Conservation (phyloP, 371 early-diverging fungal species). For the Gilbertella persicaria region DNA sequence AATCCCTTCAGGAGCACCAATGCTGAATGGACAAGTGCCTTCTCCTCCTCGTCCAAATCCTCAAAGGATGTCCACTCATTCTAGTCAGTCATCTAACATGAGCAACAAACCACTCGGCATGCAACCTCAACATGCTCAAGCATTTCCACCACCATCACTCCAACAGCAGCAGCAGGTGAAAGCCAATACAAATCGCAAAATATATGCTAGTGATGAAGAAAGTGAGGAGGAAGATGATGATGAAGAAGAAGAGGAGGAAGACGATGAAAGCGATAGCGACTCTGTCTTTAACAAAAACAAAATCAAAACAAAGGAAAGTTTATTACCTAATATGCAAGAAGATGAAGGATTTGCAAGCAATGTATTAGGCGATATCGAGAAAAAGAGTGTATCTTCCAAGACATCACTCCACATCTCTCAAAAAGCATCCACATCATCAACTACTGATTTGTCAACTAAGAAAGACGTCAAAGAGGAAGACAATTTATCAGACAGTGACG, state of each 20-base stretch:
- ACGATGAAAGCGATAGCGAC: constrained; percentile 36
- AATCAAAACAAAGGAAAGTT: constrained; percentile 5
- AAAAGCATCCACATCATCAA: not conserved
- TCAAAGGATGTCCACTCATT: constrained; percentile 11
- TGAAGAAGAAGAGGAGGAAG: constrained; percentile 29
- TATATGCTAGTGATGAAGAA: constrained; percentile 48
- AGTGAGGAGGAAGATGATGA: constrained; percentile 43
- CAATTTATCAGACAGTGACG: constrained; percentile 9
- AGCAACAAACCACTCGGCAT: not conserved
- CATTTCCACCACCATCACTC: constrained; percentile 5
- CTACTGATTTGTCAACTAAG: not conserved
- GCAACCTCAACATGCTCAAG: not conserved
- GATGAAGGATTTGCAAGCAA: constrained; percentile 15
- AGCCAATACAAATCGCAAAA: constrained; percentile 11
- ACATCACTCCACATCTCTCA: not conserved
- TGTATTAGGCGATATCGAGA: constrained; percentile 13
- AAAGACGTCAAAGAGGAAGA: constrained; percentile 3
- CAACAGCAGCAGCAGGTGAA: not conserved
- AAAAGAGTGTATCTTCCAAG: constrained; percentile 3
- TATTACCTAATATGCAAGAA: constrained; percentile 11
- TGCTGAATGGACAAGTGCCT: not conserved
- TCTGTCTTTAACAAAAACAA: constrained; percentile 13
- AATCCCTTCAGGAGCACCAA: constrained; percentile 19
- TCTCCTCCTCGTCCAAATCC: not conserved
- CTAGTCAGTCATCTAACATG: constrained; percentile 6